Conservation (phyloP, 306 rosid genomes). For the Mucuna pruriens region DNA sequence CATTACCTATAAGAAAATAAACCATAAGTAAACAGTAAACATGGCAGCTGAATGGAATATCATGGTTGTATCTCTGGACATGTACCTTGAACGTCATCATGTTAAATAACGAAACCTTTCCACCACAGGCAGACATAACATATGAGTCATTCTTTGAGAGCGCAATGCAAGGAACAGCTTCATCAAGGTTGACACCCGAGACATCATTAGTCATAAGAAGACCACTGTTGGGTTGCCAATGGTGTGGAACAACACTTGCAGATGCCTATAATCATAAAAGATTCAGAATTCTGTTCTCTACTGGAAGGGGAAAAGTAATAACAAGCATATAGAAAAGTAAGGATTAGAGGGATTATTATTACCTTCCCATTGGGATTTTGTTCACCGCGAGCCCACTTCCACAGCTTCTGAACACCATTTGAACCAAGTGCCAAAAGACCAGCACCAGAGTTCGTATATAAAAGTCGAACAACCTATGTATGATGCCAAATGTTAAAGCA, state of each 20-base stretch:
- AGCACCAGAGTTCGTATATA: constrained; percentile 76
- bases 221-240: constrained; percentile 92
- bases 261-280: constrained; percentile 67
- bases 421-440: constrained; percentile 93
- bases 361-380: constrained; percentile 82
- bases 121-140: constrained; percentile 89
- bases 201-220: constrained; percentile 83
- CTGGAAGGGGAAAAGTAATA: constrained; percentile 2
- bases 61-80: background rate
- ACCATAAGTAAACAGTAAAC: constrained; percentile 35
- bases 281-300: constrained; percentile 48
- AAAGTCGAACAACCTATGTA: constrained; percentile 75
- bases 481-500: constrained; percentile 1
- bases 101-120: constrained; percentile 82
- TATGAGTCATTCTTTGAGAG: constrained; percentile 89
- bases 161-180: constrained; percentile 86
- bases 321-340: constrained; percentile 15
- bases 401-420: constrained; percentile 82
- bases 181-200: constrained; percentile 85
- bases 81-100: constrained; percentile 84
- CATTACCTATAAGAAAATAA: constrained; percentile 70
- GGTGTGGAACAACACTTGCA: constrained; percentile 78
- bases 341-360: background rate
- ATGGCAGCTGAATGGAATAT: constrained; percentile 19
- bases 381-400: constrained; percentile 87